Evolutionary conservation across 306 rosid species (phyloP), one percentile per base, ranked within the genome.

Genomic region (Prunus fruticosa): DNA sequence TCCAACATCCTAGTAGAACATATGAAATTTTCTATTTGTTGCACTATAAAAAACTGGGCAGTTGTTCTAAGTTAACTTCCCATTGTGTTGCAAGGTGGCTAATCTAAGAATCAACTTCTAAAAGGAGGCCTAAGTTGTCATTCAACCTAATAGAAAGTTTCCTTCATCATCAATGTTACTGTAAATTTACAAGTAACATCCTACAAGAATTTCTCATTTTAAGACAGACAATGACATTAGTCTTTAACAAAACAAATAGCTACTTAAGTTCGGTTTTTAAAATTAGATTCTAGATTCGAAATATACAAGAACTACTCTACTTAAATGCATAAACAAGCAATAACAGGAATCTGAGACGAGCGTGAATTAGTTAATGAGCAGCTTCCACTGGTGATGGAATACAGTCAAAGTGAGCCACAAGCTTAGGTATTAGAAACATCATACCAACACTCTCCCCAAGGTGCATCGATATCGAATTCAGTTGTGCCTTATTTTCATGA

Each of bases 401-500:
- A 18, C 14, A 51, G 14, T 32, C 45, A 62, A 11, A 58, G 1
- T 38, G 30, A 74, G 49, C 56, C 22, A 43, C 23, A 53, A 46
- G 14, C 46, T 67, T 61, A 15, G 8, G 41, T 58, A 64, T 10
- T 6, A 71, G 12, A 78, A 57, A 70, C 72, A 43, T 57, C 86
- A n/a, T 91, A 95, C 99, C 99, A 78, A 92, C 98, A 77, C 99
- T 95, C 87, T 95, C 99, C 30, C 99, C 99, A 69, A 95, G 98
- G 84, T 95, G 99, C 99, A 95, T 95, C 50, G 99, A 92, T 88
- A 92, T 95, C 43, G 99, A 96, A 85, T 91, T 96, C 84, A 96
- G 79, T 67, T 96, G 97, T 0, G 99, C 98, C 84, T 82, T 90
- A 78, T 96, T 96, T 84, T 96, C 99, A 62, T 96, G 82, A 79